Evolutionary conservation across 2,329 filamentous ascomycete species (phyloP).

Genomic region (Aspergillus clavatus): DNA sequence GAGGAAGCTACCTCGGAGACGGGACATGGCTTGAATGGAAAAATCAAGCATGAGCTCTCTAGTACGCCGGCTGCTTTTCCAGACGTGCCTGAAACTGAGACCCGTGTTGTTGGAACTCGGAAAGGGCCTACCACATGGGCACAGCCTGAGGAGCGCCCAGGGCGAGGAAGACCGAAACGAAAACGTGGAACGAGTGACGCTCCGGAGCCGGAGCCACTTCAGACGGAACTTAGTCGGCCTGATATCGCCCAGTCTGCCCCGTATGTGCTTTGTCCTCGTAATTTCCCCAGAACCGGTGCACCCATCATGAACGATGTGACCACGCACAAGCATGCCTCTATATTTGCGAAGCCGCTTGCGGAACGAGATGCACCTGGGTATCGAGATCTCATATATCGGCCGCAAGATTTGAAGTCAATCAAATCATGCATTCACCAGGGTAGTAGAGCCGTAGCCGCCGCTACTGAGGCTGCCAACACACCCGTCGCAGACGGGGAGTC

Average conservation of each 20-base stretch:
- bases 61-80: slow-evolving; percentile 31
- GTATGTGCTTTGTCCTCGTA: slow-evolving; percentile 41
- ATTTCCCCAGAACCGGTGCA: slow-evolving; percentile 61
- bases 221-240: slow-evolving; percentile 23
- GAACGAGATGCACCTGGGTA: slow-evolving; percentile 74
- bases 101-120: slow-evolving; percentile 25
- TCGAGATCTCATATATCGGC: slow-evolving; percentile 65
- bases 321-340: slow-evolving; percentile 71
- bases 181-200: slow-evolving; percentile 37
- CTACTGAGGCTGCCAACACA: slow-evolving; percentile 59
- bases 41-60: slow-evolving; percentile 32
- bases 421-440: slow-evolving; percentile 61
- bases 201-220: slow-evolving; percentile 25
- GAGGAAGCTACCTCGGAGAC: slow-evolving; percentile 23
- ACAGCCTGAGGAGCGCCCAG: slow-evolving; percentile 22
- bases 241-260: slow-evolving; percentile 29
- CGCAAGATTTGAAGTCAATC: slow-evolving; percentile 73
- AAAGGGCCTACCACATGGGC: slow-evolving; percentile 16
- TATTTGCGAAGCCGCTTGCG: slow-evolving; percentile 70
- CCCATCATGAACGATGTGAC: slow-evolving; percentile 72
- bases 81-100: slow-evolving; percentile 30
- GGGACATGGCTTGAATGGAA: slow-evolving; percentile 11
- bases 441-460: slow-evolving; percentile 40
- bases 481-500: slow-evolving; percentile 57
- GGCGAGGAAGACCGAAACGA: slow-evolving; percentile 34